phyloP scores from a whole-genome alignment of 2,329 filamentous ascomycete genomes.

The Monosporascus sp. region DNA sequence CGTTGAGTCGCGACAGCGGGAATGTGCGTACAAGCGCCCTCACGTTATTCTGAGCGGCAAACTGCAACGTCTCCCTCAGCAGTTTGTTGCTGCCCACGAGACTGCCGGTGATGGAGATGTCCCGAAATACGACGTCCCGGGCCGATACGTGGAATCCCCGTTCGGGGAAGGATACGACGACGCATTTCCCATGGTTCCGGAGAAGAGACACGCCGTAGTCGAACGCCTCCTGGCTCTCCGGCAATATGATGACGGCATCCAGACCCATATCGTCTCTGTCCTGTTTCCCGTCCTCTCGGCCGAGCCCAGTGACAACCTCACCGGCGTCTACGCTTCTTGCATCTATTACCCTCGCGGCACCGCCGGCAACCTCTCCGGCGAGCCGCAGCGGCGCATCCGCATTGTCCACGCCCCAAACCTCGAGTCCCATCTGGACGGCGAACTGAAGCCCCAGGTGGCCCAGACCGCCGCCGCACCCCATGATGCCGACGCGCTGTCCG shows the following conservation, averaged over 20 bases:
- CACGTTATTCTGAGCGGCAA: constrained; percentile 30
- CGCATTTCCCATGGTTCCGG: constrained; percentile 38
- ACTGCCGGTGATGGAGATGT: constrained; percentile 36
- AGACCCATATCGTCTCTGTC: constrained; percentile 36
- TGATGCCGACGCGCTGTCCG: constrained; percentile 32
- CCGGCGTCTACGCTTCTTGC: constrained; percentile 23
- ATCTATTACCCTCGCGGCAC: constrained; percentile 33
- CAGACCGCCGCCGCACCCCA: constrained; percentile 31
- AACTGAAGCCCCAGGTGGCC: constrained; percentile 24
- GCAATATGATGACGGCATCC: constrained; percentile 40
- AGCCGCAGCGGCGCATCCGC: constrained; percentile 29
- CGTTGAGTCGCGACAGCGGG: constrained; percentile 31
- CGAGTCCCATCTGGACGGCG: constrained; percentile 25
- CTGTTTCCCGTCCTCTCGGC: constrained; percentile 27
- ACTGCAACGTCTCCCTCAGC: constrained; percentile 34
- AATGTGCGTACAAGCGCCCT: constrained; percentile 30
- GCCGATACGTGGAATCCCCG: constrained; percentile 37
- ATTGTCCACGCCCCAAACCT: constrained; percentile 32
- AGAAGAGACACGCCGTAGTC: constrained; percentile 40
- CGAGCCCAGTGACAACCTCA: constrained; percentile 21
- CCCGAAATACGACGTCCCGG: constrained; percentile 37
- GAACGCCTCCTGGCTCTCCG: constrained; percentile 41
- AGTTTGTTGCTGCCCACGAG: constrained; percentile 36
- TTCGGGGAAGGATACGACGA: constrained; percentile 41
- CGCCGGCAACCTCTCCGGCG: constrained; percentile 26